Percentiles rank a stretch among this genome's conserved stretches.
phyloP scores from a whole-genome alignment of 2,329 filamentous ascomycete genomes.

The Exophiala spinifera region DNA sequence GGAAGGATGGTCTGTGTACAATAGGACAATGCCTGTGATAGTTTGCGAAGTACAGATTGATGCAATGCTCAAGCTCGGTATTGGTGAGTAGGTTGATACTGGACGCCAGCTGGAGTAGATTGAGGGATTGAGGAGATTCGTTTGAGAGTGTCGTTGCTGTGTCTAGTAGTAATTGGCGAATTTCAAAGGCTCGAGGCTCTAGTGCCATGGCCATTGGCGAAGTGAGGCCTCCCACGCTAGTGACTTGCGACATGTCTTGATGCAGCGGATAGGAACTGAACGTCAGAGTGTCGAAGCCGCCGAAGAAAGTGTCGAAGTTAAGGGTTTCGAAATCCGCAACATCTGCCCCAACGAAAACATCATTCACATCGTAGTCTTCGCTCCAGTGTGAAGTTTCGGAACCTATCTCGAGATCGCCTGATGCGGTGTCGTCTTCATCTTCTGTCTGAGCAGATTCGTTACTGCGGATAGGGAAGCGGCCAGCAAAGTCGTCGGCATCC shows the following conservation, averaged over 20 bases:
- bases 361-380: conserved; percentile 19
- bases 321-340: conserved; percentile 10
- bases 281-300: conserved; percentile 15
- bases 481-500: conserved; percentile 18
- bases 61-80: conserved; percentile 28
- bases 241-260: conserved; percentile 11
- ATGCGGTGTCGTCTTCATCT: conserved; percentile 14
- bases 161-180: conserved; percentile 16
- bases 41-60: conserved; percentile 42
- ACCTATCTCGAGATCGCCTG: conserved; percentile 15
- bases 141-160: conserved; percentile 11
- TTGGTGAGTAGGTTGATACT: conserved; percentile 32
- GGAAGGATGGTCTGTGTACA: conserved; percentile 43
- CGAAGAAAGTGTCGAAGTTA: conserved; percentile 23
- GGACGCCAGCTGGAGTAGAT: conserved; percentile 5
- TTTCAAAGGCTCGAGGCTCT: conserved; percentile 20
- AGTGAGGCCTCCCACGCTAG: conserved; percentile 4
- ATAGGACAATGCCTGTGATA: conserved; percentile 47
- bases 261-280: conserved; percentile 16
- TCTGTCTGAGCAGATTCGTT: not conserved
- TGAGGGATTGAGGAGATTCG: conserved; percentile 12
- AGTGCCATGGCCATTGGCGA: conserved; percentile 14
- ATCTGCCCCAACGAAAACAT: conserved; percentile 16
- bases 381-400: conserved; percentile 25
- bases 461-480: conserved; percentile 20